These are phyloP conservation scores for Annona cherimola DNA, from an alignment of 164 flowering plant species.

Conservation along the genomic window DNA sequence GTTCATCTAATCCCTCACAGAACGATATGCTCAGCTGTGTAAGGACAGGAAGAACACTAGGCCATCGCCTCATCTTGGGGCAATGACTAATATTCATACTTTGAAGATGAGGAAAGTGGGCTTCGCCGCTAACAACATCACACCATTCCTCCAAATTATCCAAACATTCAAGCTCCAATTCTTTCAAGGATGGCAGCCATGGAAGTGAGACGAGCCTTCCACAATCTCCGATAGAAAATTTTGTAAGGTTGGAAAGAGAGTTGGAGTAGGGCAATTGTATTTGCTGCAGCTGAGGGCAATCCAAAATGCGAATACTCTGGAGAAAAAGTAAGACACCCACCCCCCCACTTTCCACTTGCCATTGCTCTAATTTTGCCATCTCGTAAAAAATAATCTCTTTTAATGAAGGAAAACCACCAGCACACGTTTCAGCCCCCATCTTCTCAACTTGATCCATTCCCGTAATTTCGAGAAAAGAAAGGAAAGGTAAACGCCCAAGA, in stretches of 20 bases:
- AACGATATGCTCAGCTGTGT: background rate
- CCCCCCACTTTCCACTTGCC: too few species aligned
- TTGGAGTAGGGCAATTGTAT: too few species aligned
- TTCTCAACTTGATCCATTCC: background rate
- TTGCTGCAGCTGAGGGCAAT: too few species aligned
- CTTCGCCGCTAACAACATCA: background rate
- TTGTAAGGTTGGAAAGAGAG: too few species aligned
- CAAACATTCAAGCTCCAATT: background rate
- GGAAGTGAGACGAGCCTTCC: background rate
- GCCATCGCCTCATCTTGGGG: background rate
- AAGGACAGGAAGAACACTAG: background rate
- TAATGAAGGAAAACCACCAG: background rate
- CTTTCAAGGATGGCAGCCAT: background rate
- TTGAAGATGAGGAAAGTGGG: conserved; percentile 2
- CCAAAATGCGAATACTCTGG: too few species aligned
- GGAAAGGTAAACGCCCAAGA: conserved; percentile 14
- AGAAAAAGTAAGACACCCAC: too few species aligned
- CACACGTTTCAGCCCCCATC: conserved; percentile 3
- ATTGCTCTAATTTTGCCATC: too few species aligned
- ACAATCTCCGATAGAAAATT: too few species aligned
- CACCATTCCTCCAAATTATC: conserved; percentile 2
- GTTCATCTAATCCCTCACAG: background rate
- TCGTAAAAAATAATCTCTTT: too few species aligned
- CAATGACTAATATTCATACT: background rate
- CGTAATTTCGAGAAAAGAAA: conserved; percentile 4